Base-by-base conservation (phyloP, 1,284 basidiomycete species). In the Xerocomus amazonicus region DNA sequence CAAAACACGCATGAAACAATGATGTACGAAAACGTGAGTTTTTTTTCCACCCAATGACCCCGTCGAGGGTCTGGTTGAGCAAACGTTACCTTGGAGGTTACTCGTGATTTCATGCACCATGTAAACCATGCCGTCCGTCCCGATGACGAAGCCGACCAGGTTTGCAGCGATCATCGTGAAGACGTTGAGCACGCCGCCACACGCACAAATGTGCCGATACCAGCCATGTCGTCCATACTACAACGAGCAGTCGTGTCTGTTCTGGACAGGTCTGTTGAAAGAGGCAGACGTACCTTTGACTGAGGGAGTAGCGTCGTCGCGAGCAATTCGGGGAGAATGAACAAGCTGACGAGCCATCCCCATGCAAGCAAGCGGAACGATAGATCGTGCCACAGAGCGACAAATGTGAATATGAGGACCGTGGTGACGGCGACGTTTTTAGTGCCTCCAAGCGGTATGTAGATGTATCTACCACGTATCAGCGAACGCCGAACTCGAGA, bases 321-420 rank as follows among this genome's bases (percentile, higher is more conserved):
- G 3, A 81, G 52, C 16, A 97, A 63, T 68, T 99, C 96, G 0
- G 96, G 96, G 1, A 95, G 57, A 51, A 99, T 85, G 67, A 99
- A 97, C 37, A 97, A 62, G 58, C 84, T 90, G 48, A 97, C 80
- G 9, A 97, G 83, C 96, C 96, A 99, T 1, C 96, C 96, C 97
- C 97, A 99, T 0, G 92, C 85, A 0, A 99, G 76, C 6, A 99
- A 77, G 42, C 80, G 80, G 68, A 97, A 87, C 0, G 88, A 89
- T 0, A 99, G 75, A 65, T 98, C 96, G 63, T 99, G 96, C 97
- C 97, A 99, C 13, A 99, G 73, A 0, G 97, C 97, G n/a, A 98
- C 96, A 65, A 99, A 99, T 0, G 95, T 90, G 73, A 99, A 99
- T 28, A 97, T 84, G 16, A 97, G 71, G 6, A 88, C 57, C 0